Evolutionary conservation across 2,329 filamentous ascomycete genomes (phyloP).

Genomic region (Alternaria angustiovoidea): DNA sequence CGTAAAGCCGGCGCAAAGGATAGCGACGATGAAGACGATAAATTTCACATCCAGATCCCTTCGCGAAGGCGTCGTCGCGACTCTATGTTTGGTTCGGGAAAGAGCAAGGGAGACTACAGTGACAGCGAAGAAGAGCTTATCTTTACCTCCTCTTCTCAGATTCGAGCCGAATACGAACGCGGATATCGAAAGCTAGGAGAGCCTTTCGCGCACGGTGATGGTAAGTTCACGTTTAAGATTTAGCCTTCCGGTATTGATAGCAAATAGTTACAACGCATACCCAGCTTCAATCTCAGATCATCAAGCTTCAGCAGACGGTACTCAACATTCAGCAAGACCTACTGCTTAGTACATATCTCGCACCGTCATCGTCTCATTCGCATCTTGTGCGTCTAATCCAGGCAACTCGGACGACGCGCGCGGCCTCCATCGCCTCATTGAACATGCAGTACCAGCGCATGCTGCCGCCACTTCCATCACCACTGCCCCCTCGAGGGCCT

Average conservation of each 20-base stretch:
- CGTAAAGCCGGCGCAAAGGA: conserved; percentile 23
- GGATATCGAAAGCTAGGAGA: conserved; percentile 42
- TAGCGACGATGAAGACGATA: conserved; percentile 24
- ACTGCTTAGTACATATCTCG: conserved; percentile 31
- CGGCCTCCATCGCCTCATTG: conserved; percentile 39
- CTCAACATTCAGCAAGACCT: conserved; percentile 42
- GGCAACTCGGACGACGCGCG: conserved; percentile 37
- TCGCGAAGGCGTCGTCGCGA: conserved; percentile 22
- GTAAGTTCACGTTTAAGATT: conserved; percentile 21
- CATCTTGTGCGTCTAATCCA: conserved; percentile 40
- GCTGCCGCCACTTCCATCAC: conserved; percentile 4
- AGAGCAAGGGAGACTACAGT: conserved; percentile 25
- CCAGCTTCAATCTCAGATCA: conserved; percentile 45
- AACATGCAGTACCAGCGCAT: conserved; percentile 41
- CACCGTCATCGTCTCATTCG: conserved; percentile 34
- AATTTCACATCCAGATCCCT: conserved; percentile 1
- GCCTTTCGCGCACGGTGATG: conserved; percentile 42
- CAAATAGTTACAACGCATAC: conserved; percentile 36
- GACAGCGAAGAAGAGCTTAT: conserved; percentile 44
- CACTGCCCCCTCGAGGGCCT: conserved; percentile 8
- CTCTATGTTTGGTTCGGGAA: conserved; percentile 24
- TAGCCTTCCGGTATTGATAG: conserved; percentile 9
- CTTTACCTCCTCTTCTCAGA: conserved; percentile 30
- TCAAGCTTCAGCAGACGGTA: conserved; percentile 40
- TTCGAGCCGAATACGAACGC: conserved; percentile 40